Evolutionary conservation across 441 rosid species (phyloP), one percentile per base, ranked within the genome.

Genomic region (Populus hybrid): DNA sequence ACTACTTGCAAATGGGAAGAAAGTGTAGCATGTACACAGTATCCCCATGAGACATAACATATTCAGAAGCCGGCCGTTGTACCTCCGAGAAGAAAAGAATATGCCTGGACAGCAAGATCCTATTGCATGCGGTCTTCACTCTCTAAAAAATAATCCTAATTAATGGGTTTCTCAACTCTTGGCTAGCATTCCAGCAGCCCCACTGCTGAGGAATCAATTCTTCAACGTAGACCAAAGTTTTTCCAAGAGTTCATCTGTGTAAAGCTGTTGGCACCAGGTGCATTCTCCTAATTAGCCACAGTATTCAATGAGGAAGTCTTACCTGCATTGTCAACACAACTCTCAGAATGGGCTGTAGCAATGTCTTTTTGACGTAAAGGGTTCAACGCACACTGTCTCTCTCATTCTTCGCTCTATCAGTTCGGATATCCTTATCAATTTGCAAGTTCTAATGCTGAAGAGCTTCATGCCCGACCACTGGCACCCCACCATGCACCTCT

Each of bases 41-140:
- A 36, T 66, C 40, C 71, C 14, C 11, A 74, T 67, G 28, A 33
- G 59, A 64, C 29, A 53, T 38, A 11, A 64, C 29, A 77, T 53
- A 7, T 63, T 64, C 28, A 7, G 36, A 20, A n/a, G 77, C 69
- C n/a, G 45, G 69, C 64, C 69, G 77, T 36, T 36, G 64, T 91
- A 95, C 97, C 95, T 95, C 99, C 2, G 98, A 87, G 86, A 95
- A 92, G 86, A 97, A 95, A 84, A 95, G 97, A 79, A 95, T 77
- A 76, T 83, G 88, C 80, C 84, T 89, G 76, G 96, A 90, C 63
- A 96, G 85, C 68, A 87, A 81, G 85, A 94, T 82, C 69, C 97
- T 97, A 67, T 78, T 69, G 73, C 83, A 81, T 64, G 93, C 89
- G 74, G 80, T 94, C 85, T 87, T 89, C 75, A 89, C 97, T 78